Evolutionary conservation across 805 yeast genomes (phyloP).

Genomic region (Candida patagonica): DNA sequence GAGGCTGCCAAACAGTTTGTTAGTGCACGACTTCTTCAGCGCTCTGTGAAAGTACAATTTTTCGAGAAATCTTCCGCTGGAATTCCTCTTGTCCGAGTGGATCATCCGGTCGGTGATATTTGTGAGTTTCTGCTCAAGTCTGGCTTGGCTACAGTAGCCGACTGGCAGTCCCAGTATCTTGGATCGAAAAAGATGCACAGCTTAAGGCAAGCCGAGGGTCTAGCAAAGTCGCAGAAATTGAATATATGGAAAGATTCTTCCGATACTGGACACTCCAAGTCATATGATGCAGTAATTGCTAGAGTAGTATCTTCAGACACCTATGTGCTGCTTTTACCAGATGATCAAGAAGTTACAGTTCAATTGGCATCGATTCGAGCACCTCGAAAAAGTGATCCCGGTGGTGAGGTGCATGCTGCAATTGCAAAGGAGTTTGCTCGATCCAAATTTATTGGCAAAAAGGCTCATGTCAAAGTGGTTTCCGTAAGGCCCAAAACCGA

Average conservation of each 20-base stretch:
- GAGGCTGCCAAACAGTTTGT: conserved; percentile 58
- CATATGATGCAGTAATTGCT: conserved; percentile 46
- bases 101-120: conserved; percentile 72
- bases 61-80: conserved; percentile 50
- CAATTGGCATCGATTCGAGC: conserved; percentile 70
- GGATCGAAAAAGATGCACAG: conserved; percentile 56
- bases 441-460: conserved; percentile 59
- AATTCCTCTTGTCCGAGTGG: conserved; percentile 36
- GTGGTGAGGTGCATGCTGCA: conserved; percentile 46
- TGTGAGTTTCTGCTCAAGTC: conserved; percentile 54
- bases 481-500: conserved; percentile 55
- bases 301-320: conserved; percentile 65
- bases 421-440: conserved; percentile 71
- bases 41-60: conserved; percentile 46
- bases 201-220: conserved; percentile 55
- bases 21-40: conserved; percentile 53
- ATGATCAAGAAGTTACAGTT: conserved; percentile 45
- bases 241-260: conserved; percentile 45
- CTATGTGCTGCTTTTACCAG: conserved; percentile 41
- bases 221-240: conserved; percentile 46
- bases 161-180: conserved; percentile 65
- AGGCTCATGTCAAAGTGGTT: conserved; percentile 51
- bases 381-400: conserved; percentile 56
- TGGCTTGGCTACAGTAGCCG: conserved; percentile 69
- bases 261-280: conserved; percentile 34